Evolutionary conservation across 805 yeast species (phyloP), one percentile per base, ranked within the genome.

Genomic region (Cyberlindnera sargentensis): DNA sequence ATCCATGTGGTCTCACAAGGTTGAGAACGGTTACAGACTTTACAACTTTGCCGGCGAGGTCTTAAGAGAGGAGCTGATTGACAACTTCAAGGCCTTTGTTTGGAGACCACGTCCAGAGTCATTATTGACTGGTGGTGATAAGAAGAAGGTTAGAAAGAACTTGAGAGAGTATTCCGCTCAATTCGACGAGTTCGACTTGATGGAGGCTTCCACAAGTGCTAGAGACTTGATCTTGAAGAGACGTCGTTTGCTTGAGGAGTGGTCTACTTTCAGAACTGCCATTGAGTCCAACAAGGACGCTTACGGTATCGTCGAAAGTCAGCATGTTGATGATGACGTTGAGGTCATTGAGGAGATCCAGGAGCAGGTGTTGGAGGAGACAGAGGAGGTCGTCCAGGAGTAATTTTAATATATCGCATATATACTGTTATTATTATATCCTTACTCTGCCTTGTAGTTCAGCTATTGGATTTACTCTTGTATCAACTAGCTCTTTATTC

Each of bases 81-180:
- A 86, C 56, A 84, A 82, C 44, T 88, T 93, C 77, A 85, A 81
- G 68, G 90, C 85, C 49, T 86, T 91, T 58, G 72, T 78, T 49
- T 93, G 99, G 99, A 85, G 99, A 73, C 98, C 98, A 58, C 82
- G 99, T 70, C 99, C 99, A 41, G 78, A 76, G 20, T 74, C 89
- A 2, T 66, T 82, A 51, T 77, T 93, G 61, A 71, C 81, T 48
- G 79, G 82, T 56, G 83, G 79, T 52, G 95, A 87, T 64, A 79
- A 79, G 72, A 87, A 88, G 83, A 84, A 82, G 75, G 88, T 93
- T 50, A 78, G 87, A 72, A 85, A 86, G 84, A 84, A 84, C 70
- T 70, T 91, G 71, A 79, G 82, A 63, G 91, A 86, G 67, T 87
- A 84, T 75, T 74, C 89, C 56, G 93, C 93, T 35, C 89, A 87